Evolutionary conservation across 805 yeast genomes (phyloP), one percentile per base, ranked within the genome.

Genomic region (Hagleromyces aurorensis): DNA sequence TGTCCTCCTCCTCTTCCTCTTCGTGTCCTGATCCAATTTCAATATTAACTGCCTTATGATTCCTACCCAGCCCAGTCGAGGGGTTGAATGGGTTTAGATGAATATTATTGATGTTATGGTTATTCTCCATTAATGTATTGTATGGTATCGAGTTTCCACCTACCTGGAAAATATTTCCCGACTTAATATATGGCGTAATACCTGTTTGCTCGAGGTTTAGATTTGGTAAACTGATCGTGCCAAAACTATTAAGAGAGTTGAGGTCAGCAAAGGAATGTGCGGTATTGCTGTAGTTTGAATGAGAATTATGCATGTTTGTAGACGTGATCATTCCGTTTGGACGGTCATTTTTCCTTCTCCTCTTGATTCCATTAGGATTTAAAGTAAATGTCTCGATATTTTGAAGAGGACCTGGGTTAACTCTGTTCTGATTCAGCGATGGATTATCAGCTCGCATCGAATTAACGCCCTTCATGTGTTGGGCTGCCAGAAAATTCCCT

Each of bases 311-410:
- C 22, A 21, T n/a, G 16, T 26, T 21, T 7, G 24, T 21, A n/a
- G 11, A 7, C 12, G 24, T 24, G 27, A 15, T 14, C 5, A 8
- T 24, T 18, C 15, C 4, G 17, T 15, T 18, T 21, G 22, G 12
- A 25, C 23, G 10, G 14, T 29, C 25, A 17, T 33, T 32, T 24
- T 35, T 38, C 25, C 37, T 45, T 7, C 59, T 38, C 24, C 44
- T 45, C 32, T 53, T 55, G 12, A 55, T 48, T 3, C 56, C 57
- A 21, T 52, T 50, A 2, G 60, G 59, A 35, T 55, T 50, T 30
- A 55, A 27, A 7, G 48, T 46, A 24, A 55, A 55, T 4, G 52
- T 31, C 7, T 32, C 36, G 11, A 27, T 27, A 4, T 16, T n/a
- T 14, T n/a, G 34, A 22, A 11, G 32, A 22, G 12, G 23, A 32